Evolutionary conservation across 345 rosid species (phyloP).

Genomic region (Orychophragmus violaceus): DNA sequence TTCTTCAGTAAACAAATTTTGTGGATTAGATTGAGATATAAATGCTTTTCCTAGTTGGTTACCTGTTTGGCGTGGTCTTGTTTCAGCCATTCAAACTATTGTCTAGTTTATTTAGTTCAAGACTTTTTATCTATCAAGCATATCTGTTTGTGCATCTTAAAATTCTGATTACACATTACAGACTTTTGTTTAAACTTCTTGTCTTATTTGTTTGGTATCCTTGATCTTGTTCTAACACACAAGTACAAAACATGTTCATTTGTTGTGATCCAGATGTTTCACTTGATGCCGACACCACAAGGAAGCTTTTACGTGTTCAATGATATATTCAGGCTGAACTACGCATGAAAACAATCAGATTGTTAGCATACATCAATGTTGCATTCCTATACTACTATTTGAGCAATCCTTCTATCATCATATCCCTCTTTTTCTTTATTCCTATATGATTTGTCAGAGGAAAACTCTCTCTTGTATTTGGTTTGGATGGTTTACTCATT

Average conservation of each 20-base stretch:
- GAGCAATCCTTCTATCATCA: conserved; percentile 7
- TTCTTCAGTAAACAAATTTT: too few relatives aligned
- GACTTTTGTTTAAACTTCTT: not conserved
- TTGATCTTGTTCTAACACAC: conserved; percentile 10
- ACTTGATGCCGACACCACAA: conserved; percentile 93
- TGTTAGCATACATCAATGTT: conserved; percentile 12
- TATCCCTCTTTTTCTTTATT: not conserved
- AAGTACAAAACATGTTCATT: not conserved
- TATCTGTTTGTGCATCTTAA: not conserved
- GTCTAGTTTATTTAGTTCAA: not conserved
- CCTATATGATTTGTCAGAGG: conserved; percentile 4
- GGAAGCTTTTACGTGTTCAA: conserved; percentile 90
- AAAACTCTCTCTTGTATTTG: conserved; percentile 10
- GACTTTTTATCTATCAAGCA: not conserved
- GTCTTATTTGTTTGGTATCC: not conserved
- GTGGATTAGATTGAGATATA: too few relatives aligned
- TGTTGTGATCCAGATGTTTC: conserved; percentile 69
- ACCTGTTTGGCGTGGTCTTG: not conserved
- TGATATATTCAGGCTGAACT: conserved; percentile 97
- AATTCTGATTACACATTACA: too few relatives aligned
- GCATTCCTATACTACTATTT: not conserved
- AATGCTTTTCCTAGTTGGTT: too few relatives aligned
- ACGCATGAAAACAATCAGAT: conserved; percentile 51
- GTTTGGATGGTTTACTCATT: conserved; percentile 6
- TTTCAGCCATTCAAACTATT: not conserved